phyloP scores from a whole-genome alignment of 2,329 filamentous ascomycete species.

The Parascedosporium putredinis region DNA sequence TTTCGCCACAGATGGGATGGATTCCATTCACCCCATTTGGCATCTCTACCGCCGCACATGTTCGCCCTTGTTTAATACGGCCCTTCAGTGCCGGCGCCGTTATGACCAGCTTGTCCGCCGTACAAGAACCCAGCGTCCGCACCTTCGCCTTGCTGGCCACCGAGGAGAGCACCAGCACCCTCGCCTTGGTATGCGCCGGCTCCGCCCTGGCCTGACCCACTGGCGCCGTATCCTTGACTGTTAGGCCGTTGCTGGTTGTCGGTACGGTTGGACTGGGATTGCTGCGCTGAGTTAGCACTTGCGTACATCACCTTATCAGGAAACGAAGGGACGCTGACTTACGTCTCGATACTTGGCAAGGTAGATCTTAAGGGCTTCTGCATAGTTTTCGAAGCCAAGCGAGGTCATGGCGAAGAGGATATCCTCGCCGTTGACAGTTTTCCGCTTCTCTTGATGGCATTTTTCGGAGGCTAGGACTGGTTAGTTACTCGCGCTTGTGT shows the following conservation, averaged over 20 bases:
- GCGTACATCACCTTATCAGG: no score
- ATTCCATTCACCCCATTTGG: no score
- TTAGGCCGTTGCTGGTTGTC: conserved; percentile 40
- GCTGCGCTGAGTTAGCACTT: conserved; percentile 21
- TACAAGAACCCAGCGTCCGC: conserved; percentile 40
- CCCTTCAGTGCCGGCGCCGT: conserved; percentile 43
- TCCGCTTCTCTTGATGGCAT: conserved; percentile 97
- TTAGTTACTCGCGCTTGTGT: not conserved
- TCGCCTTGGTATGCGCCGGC: conserved; percentile 26
- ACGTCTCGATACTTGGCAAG: conserved; percentile 96
- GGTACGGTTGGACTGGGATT: conserved; percentile 72
- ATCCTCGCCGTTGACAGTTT: conserved; percentile 97
- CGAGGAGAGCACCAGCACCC: conserved; percentile 16
- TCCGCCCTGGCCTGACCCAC: conserved; percentile 25
- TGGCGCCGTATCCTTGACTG: conserved; percentile 41
- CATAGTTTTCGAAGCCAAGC: conserved; percentile 96
- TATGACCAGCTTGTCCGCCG: conserved; percentile 43
- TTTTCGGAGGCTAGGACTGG: conserved; percentile 75
- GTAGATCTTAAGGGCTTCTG: conserved; percentile 96
- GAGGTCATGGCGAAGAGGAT: conserved; percentile 99
- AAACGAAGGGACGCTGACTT: conserved; percentile 28
- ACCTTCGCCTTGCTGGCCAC: conserved; percentile 31
- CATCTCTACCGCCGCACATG: no score
- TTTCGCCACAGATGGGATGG: no score
- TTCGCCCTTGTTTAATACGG: conserved; percentile 37